Evolutionary conservation across 2,329 filamentous ascomycete genomes (phyloP).

Genomic region (Shiraia sp.): DNA sequence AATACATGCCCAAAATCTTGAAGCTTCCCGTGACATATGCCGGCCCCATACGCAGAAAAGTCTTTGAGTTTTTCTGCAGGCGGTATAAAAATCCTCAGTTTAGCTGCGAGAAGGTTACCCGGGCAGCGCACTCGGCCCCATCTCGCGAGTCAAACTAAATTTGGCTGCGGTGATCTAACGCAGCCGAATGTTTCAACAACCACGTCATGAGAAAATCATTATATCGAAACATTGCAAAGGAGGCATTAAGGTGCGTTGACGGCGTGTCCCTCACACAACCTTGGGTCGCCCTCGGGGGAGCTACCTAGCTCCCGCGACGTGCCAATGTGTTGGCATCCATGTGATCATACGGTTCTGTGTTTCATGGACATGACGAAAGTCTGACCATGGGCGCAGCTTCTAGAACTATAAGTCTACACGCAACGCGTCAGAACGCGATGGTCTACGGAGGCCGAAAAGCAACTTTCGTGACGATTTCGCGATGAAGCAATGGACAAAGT

Average conservation of each 20-base stretch:
- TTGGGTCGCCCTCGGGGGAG: not conserved
- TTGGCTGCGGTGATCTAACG: conserved; percentile 6
- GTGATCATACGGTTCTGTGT: not conserved
- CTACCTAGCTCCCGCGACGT: not conserved
- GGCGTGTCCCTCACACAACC: not conserved
- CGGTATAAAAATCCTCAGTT: not conserved
- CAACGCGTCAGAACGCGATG: conserved; percentile 12
- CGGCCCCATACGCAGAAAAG: not conserved
- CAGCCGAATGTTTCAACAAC: conserved; percentile 9
- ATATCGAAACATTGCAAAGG: conserved; percentile 7
- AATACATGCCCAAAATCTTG: too few species aligned
- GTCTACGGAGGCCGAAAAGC: conserved; percentile 12
- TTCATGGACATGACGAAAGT: conserved; percentile 1
- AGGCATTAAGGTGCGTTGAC: too few species aligned
- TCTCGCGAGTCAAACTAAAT: conserved; percentile 17
- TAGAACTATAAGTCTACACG: conserved; percentile 3
- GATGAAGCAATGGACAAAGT: conserved; percentile 23
- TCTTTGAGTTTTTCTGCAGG: not conserved
- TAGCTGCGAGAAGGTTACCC: not conserved
- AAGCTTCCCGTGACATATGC: too few species aligned
- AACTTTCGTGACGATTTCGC: conserved; percentile 17
- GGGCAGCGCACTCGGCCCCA: conserved; percentile 8
- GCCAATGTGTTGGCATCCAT: conserved; percentile 1
- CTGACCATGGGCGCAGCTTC: not conserved
- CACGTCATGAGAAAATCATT: conserved; percentile 13